Evolutionary conservation across 1,284 basidiomycete genomes (phyloP).

Genomic region (Malassezia obtusa): DNA sequence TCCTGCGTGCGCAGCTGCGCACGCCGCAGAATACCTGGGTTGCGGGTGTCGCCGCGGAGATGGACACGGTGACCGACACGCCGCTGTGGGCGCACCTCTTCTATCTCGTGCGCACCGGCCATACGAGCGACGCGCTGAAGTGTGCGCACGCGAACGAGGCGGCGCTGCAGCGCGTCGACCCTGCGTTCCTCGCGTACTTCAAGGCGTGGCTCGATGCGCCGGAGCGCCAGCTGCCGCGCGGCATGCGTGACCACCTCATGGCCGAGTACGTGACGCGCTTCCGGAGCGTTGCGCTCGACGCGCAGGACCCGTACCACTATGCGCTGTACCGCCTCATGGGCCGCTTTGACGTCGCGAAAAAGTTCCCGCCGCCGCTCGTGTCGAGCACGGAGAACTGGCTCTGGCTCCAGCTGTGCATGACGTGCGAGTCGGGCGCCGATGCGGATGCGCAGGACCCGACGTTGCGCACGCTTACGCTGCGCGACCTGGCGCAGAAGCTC

Average conservation of each 20-base stretch:
- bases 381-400: conserved; percentile 94
- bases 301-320: conserved; percentile 78
- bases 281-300: conserved; percentile 50
- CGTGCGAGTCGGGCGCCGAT: conserved; percentile 49
- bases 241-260: conserved; percentile 65
- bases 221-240: conserved; percentile 26
- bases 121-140: conserved; percentile 66
- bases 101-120: conserved; percentile 78
- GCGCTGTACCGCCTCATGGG: conserved; percentile 93
- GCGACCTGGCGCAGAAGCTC: conserved; percentile 68
- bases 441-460: conserved; percentile 30
- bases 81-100: conserved; percentile 88
- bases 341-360: conserved; percentile 71
- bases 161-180: conserved; percentile 69
- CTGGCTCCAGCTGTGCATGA: conserved; percentile 85
- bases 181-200: conserved; percentile 73
- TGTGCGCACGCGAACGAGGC: conserved; percentile 61
- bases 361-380: conserved; percentile 74
- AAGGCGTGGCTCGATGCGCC: conserved; percentile 65
- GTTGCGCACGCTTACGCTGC: conserved; percentile 58
- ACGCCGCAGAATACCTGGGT: conserved; percentile 36
- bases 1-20: conserved; percentile 36
- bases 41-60: conserved; percentile 32
- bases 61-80: conserved; percentile 26
- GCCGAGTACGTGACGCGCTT: conserved; percentile 86